These are phyloP conservation scores for Coelastrella sp. DNA, from an alignment of 139 green algal genomes.

Conservation along the genomic window DNA sequence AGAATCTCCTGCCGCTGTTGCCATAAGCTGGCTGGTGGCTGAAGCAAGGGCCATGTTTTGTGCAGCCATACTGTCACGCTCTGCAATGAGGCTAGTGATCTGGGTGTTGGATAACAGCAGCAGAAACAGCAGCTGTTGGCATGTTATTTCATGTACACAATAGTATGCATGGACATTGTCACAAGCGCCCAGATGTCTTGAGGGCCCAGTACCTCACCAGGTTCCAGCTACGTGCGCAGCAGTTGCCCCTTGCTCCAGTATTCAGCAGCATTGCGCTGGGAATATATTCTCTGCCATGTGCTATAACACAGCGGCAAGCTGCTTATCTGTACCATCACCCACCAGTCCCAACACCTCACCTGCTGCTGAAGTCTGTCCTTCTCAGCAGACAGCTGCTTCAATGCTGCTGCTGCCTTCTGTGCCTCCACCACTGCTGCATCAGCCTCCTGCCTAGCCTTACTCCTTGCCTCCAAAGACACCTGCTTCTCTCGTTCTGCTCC, in stretches of 20 bases:
- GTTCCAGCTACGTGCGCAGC: too few relatives aligned
- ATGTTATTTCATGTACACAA: too few relatives aligned
- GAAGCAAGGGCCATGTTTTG: constrained; percentile 41
- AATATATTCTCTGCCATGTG: too few relatives aligned
- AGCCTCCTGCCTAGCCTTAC: neutral
- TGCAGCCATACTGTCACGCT: constrained; percentile 44
- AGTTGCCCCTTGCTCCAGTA: too few relatives aligned
- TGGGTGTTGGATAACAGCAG: neutral
- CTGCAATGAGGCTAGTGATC: constrained; percentile 13
- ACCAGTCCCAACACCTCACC: neutral
- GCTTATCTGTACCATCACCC: neutral
- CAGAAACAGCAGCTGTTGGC: too few relatives aligned
- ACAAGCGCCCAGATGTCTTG: too few relatives aligned
- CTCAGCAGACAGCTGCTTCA: constrained; percentile 30
- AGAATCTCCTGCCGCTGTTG: neutral
- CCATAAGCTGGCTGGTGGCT: constrained; percentile 39
- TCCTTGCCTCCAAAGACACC: neutral
- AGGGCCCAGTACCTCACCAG: too few relatives aligned
- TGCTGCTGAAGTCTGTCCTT: constrained; percentile 14
- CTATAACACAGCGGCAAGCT: too few relatives aligned
- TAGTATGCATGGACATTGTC: too few relatives aligned
- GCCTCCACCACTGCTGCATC: constrained; percentile 17
- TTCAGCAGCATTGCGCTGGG: too few relatives aligned
- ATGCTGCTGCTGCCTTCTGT: neutral
- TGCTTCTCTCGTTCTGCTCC: neutral